phyloP scores from a whole-genome alignment of 2,329 filamentous ascomycete genomes.

The Botrytis squamosa region DNA sequence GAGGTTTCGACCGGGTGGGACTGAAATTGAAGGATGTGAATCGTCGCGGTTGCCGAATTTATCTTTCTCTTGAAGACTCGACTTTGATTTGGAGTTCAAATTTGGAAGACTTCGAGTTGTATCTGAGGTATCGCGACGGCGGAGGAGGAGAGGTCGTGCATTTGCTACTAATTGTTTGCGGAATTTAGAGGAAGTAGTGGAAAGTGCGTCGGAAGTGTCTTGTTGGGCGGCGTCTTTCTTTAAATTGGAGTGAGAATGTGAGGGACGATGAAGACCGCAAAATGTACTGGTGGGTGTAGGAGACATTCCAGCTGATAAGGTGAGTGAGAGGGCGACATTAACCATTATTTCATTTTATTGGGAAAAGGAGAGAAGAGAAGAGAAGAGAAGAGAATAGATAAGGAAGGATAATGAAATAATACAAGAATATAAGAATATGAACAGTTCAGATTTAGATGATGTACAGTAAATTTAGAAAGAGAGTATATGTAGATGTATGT shows the following conservation, averaged over 20 bases:
- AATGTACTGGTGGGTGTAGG: not conserved
- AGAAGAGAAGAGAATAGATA: too few relatives aligned
- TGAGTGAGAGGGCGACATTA: constrained; percentile 5
- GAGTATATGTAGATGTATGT: not conserved
- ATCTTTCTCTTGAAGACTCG: not conserved
- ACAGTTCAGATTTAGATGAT: not conserved
- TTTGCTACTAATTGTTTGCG: not conserved
- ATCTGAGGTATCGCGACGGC: not conserved
- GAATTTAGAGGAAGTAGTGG: not conserved
- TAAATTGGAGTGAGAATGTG: not conserved
- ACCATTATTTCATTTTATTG: constrained; percentile 13
- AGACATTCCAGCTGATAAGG: constrained; percentile 10
- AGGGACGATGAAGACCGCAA: constrained; percentile 9
- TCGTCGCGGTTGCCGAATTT: not conserved
- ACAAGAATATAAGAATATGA: not conserved
- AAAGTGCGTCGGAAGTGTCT: not conserved
- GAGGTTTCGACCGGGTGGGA: not conserved
- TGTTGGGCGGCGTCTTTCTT: not conserved
- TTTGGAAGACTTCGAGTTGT: not conserved
- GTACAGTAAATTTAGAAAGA: not conserved
- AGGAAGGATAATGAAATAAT: not conserved
- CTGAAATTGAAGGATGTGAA: not conserved
- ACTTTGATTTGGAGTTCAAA: not conserved
- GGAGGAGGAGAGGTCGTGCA: not conserved
- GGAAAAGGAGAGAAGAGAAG: not conserved